Evolutionary conservation across 208 protist species (phyloP).

Genomic region (Trypanosoma avium): DNA sequence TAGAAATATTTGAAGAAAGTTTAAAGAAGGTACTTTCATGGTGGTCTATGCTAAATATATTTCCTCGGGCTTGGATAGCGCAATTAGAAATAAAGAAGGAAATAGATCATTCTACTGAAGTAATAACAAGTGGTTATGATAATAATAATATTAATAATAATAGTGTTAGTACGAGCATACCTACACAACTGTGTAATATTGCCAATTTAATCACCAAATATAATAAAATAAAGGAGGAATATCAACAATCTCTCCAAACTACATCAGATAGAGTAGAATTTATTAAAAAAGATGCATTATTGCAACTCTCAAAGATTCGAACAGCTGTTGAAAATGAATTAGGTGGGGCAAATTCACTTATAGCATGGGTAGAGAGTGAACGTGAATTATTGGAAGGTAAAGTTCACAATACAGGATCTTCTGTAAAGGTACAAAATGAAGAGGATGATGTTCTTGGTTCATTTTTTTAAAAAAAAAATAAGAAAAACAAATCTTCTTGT

Average conservation of each 20-base stretch:
- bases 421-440: conserved; percentile 18
- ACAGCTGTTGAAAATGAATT: conserved; percentile 47
- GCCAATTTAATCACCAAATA: conserved; percentile 60
- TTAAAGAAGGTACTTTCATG: conserved; percentile 59
- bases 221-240: conserved; percentile 65
- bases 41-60: conserved; percentile 82
- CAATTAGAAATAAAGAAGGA: conserved; percentile 41
- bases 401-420: conserved; percentile 18
- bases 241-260: conserved; percentile 17
- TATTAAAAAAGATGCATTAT: conserved; percentile 13
- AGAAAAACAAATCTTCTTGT: neutral
- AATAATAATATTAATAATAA: no score
- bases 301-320: conserved; percentile 26
- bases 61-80: conserved; percentile 67
- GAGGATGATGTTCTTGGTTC: conserved; percentile 56
- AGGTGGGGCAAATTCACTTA: conserved; percentile 40
- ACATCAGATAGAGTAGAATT: conserved; percentile 12
- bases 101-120: conserved; percentile 14
- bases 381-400: conserved; percentile 47
- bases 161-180: conserved; percentile 26
- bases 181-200: conserved; percentile 42
- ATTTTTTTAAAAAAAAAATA: conserved; percentile 30
- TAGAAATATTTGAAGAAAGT: conserved; percentile 37
- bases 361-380: conserved; percentile 66
- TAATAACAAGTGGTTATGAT: no score